Evolutionary conservation across 805 yeast species (phyloP), one percentile per base, ranked within the genome.

Genomic region (Clavispora santaluciae): DNA sequence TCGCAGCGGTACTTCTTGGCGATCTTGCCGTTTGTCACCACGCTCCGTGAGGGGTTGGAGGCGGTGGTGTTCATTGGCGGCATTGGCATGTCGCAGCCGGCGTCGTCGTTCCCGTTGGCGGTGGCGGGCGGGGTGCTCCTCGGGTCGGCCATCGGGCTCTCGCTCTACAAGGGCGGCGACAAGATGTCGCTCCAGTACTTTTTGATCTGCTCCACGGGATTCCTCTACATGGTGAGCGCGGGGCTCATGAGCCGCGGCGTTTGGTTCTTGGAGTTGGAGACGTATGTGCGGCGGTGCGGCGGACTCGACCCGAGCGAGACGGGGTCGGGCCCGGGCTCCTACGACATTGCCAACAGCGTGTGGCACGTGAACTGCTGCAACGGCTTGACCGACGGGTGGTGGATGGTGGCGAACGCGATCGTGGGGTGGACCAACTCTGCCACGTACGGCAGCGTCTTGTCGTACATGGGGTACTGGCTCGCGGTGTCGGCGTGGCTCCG

Each of bases 11-110:
- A 58, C 50, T 56, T 52, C 37, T 49, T 58, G 46, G 59, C 59
- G 16, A 53, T 57, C 20, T 47, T 58, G 34, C 62, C 63, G 3
- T 50, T 58, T 20, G 49, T 58, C 28, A 58, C 63, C 12, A 58
- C 63, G 2, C 46, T 58, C 15, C 48, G 63, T 20, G 63, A 58
- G 34, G 63, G 63, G 10, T 46, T 58, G 36, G 97, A 90, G 74
- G 96, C 96, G 33, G 90, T 90, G 44, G 95, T 39, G 12, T 55
- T 66, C 7, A 33, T 58, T 2, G 54, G 58, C 21, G 60, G 70
- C 4, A 61, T 68, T 12, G 56, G 55, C 4, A 42, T 51, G 46
- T 40, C 50, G 22, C 53, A 48, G 42, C 48, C 54, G 1, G 42
- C 39, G 9, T 31, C 40, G 10, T 50, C 52, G 20, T 35, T 49